These are phyloP conservation scores for Bipolaris cookei DNA, from an alignment of 2,329 filamentous ascomycete genomes.

Conservation along the genomic window DNA sequence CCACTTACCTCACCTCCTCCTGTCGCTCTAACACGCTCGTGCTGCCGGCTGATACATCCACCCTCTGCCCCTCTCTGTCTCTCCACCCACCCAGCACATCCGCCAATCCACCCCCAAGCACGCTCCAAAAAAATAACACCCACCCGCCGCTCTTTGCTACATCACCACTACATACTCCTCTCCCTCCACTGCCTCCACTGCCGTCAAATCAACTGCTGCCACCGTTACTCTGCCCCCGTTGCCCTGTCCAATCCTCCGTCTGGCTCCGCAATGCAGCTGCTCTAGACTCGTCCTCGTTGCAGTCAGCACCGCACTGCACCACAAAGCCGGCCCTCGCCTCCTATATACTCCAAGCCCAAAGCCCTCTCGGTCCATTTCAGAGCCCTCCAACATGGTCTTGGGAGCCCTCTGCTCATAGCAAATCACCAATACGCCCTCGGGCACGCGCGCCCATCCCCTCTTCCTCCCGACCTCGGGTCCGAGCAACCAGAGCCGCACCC, in stretches of 20 bases:
- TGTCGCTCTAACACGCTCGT: slow-evolving; percentile 3
- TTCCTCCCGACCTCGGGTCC: slow-evolving; percentile 20
- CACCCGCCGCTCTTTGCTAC: not conserved
- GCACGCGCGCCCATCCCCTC: slow-evolving; percentile 29
- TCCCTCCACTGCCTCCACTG: not conserved
- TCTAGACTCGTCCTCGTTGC: slow-evolving; percentile 22
- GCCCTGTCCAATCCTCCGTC: slow-evolving; percentile 36
- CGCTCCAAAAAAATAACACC: slow-evolving; percentile 19
- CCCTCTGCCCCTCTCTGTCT: slow-evolving; percentile 20
- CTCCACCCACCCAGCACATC: not conserved
- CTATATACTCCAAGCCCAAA: slow-evolving; percentile 1
- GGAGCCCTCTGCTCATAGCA: slow-evolving; percentile 39
- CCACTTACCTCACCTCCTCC: not conserved
- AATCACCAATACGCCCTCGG: slow-evolving; percentile 38
- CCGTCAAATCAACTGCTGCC: not conserved
- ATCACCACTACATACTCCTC: slow-evolving; percentile 2
- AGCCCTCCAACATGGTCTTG: slow-evolving; percentile 43
- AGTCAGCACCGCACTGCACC: slow-evolving; percentile 18
- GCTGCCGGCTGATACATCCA: slow-evolving; percentile 17
- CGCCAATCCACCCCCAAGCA: slow-evolving; percentile 11
- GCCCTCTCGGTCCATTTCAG: slow-evolving; percentile 10
- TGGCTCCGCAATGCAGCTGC: slow-evolving; percentile 34
- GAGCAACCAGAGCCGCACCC: slow-evolving; percentile 12
- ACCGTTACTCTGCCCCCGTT: slow-evolving; percentile 20
- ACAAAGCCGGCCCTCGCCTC: slow-evolving; percentile 10